These are phyloP conservation scores for Termitomyces sp. DNA, from an alignment of 768 basidiomycete genomes.

Conservation along the genomic window DNA sequence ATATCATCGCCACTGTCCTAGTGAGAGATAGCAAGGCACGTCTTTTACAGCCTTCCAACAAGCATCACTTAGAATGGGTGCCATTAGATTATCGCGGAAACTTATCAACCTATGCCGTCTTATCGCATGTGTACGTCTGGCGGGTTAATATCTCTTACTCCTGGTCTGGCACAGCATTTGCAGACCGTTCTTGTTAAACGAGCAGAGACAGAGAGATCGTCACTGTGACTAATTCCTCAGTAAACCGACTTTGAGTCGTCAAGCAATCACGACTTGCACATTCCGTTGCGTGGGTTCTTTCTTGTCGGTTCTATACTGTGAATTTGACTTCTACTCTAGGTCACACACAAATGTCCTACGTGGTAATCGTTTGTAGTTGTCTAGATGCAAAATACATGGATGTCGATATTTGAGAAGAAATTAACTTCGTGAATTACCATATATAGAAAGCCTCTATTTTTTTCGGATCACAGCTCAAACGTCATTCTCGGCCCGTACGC, in stretches of 20 bases:
- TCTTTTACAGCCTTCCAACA: background rate
- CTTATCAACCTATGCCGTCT: conserved; percentile 81
- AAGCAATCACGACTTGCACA: background rate
- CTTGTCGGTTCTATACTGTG: background rate
- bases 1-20: conserved; percentile 73
- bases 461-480: background rate
- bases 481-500: background rate
- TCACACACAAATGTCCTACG: no score
- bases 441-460: background rate
- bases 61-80: background rate
- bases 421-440: background rate
- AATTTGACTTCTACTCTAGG: background rate
- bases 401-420: no score
- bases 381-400: no score
- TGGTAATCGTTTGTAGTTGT: background rate
- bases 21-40: conserved; percentile 64
- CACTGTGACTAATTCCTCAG: conserved; percentile 1
- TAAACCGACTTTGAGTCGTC: background rate
- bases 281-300: background rate
- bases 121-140: conserved; percentile 78
- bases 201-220: conserved; percentile 23
- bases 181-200: conserved; percentile 29
- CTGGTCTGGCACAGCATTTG: conserved; percentile 54
- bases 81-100: conserved; percentile 58
- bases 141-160: conserved; percentile 64